Percentiles rank a stretch among this genome's conserved stretches.
Evolutionary conservation across 202 grass and related monocot species (phyloP).

Genomic region (Zizania palustris): DNA sequence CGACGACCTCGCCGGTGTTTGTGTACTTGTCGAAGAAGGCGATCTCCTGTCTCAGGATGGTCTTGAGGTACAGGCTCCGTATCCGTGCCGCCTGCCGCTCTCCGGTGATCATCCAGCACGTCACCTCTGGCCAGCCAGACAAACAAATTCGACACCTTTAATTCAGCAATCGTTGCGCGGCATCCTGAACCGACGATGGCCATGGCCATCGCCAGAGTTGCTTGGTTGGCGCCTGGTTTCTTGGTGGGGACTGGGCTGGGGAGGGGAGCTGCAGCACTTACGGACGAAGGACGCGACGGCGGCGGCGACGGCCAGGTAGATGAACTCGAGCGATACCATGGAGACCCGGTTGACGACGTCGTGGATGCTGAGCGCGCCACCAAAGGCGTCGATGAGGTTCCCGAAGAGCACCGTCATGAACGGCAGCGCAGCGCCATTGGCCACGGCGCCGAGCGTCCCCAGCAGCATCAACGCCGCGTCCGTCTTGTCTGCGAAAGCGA

Average conservation of each 20-base stretch:
- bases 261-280: slow-evolving; percentile 28
- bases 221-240: no score
- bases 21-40: slow-evolving; percentile 91
- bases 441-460: slow-evolving; percentile 64
- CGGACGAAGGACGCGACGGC: slow-evolving; percentile 82
- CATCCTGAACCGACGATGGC: no score
- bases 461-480: slow-evolving; percentile 68
- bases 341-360: slow-evolving; percentile 66
- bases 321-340: slow-evolving; percentile 71
- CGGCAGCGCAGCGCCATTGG: slow-evolving; percentile 75
- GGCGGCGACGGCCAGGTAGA: slow-evolving; percentile 71
- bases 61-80: slow-evolving; percentile 83
- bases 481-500: slow-evolving; percentile 72
- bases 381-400: slow-evolving; percentile 73
- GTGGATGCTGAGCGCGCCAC: slow-evolving; percentile 58
- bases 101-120: slow-evolving; percentile 96
- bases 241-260: background rate
- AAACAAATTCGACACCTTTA: background rate
- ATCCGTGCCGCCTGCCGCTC: slow-evolving; percentile 92
- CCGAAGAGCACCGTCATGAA: slow-evolving; percentile 90
- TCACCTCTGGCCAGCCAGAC: slow-evolving; percentile 62
- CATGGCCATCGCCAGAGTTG: background rate
- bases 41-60: slow-evolving; percentile 88
- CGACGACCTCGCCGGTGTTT: slow-evolving; percentile 87
- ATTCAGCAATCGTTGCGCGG: background rate